These are phyloP conservation scores for Starmerella lactis-condensi DNA, from an alignment of 805 yeast species.

Conservation along the genomic window DNA sequence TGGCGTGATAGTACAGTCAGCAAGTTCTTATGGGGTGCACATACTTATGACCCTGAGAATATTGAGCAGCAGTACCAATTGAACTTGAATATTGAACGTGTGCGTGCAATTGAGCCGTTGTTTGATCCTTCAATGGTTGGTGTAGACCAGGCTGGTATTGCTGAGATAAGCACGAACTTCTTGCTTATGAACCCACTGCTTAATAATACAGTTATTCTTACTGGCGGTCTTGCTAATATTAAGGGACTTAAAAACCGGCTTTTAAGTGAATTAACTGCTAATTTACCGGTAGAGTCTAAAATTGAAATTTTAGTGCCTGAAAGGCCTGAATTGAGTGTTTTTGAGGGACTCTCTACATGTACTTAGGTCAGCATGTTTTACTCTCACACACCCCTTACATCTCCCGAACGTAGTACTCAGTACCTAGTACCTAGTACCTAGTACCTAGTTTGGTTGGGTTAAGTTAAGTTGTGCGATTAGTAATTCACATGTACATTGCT, in stretches of 20 bases:
- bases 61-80: constrained; percentile 78
- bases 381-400: too few species aligned
- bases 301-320: constrained; percentile 43
- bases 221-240: constrained; percentile 68
- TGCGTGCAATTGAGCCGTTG: constrained; percentile 76
- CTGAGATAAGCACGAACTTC: constrained; percentile 55
- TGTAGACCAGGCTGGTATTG: constrained; percentile 84
- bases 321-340: constrained; percentile 59
- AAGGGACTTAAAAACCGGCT: constrained; percentile 52
- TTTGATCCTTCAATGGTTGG: constrained; percentile 92
- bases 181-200: constrained; percentile 28
- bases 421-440: neutral
- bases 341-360: constrained; percentile 4
- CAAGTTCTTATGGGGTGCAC: constrained; percentile 75
- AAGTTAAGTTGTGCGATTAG: too few species aligned
- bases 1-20: constrained; percentile 72
- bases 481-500: too few species aligned
- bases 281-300: constrained; percentile 50
- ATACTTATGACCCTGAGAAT: constrained; percentile 64
- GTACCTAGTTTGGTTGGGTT: too few species aligned
- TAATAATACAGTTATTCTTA: constrained; percentile 46
- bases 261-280: constrained; percentile 44
- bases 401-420: neutral
- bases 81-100: constrained; percentile 76
- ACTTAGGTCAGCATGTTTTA: neutral